Conservation (phyloP, 1,284 basidiomycete genomes). For the Leccinum solheimii region DNA sequence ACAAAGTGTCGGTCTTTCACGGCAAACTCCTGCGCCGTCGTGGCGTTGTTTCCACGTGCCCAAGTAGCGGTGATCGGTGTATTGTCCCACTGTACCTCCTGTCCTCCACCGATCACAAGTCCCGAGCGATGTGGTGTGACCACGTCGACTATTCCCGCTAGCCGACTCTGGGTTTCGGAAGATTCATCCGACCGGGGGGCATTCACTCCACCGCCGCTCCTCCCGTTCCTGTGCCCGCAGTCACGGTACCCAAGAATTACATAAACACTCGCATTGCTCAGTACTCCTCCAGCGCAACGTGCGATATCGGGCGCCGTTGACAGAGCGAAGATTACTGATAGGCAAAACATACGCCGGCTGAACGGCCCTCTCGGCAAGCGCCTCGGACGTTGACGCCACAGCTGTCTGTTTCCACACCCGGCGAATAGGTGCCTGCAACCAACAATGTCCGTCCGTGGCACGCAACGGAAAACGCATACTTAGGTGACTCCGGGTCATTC, state of each 20-base stretch:
- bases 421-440: not conserved
- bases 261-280: not conserved
- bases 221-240: not conserved
- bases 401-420: no score
- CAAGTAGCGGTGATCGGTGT: not conserved
- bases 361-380: not conserved
- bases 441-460: not conserved
- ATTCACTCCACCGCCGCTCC: not conserved
- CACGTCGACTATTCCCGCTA: not conserved
- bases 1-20: not conserved
- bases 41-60: not conserved
- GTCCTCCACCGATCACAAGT: not conserved
- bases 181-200: not conserved
- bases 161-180: not conserved
- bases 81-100: not conserved
- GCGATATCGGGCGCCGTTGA: not conserved
- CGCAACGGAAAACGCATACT: not conserved
- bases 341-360: not conserved
- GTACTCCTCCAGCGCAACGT: not conserved
- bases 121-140: not conserved
- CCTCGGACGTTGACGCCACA: not conserved
- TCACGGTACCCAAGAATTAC: not conserved
- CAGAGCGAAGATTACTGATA: not conserved
- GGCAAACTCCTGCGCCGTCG: slow-evolving; percentile 2
- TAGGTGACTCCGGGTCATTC: not conserved